Percentiles rank a stretch among this genome's conserved stretches.
phyloP scores from a whole-genome alignment of 768 basidiomycete genomes.

The Gyrodon lividus region DNA sequence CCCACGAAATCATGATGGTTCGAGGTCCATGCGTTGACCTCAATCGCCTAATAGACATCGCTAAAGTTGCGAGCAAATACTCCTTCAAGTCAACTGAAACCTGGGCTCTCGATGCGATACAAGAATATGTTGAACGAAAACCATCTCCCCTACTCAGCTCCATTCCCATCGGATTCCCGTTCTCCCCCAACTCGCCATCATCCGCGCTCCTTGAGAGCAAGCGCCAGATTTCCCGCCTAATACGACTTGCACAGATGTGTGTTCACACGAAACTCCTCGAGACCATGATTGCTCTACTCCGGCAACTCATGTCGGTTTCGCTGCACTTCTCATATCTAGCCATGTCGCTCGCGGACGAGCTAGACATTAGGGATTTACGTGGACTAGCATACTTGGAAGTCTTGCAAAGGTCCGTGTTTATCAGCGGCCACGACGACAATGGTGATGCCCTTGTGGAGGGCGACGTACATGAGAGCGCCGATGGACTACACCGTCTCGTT shows the following conservation, averaged over 20 bases:
- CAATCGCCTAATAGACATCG: slow-evolving; percentile 56
- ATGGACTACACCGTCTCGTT: slow-evolving; percentile 46
- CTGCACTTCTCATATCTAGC: slow-evolving; percentile 70
- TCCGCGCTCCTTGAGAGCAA: slow-evolving; percentile 39
- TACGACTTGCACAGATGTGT: slow-evolving; percentile 68
- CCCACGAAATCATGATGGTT: slow-evolving; percentile 55
- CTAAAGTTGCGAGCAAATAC: slow-evolving; percentile 69
- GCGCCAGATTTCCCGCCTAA: slow-evolving; percentile 55
- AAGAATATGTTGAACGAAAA: slow-evolving; percentile 61
- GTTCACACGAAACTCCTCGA: slow-evolving; percentile 56
- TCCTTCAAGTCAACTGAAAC: slow-evolving; percentile 71
- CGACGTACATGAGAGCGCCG: slow-evolving; percentile 31
- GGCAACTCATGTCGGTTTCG: slow-evolving; percentile 60
- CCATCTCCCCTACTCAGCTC: slow-evolving; percentile 50
- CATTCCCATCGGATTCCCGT: slow-evolving; percentile 33
- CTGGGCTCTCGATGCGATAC: slow-evolving; percentile 74
- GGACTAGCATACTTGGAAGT: slow-evolving; percentile 72
- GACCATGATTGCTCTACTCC: slow-evolving; percentile 58
- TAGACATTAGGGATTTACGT: slow-evolving; percentile 55
- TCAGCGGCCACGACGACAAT: slow-evolving; percentile 12
- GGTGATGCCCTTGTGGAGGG: slow-evolving; percentile 27
- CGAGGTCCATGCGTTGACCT: slow-evolving; percentile 52
- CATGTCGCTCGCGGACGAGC: slow-evolving; percentile 71
- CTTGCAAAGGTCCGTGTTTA: slow-evolving; percentile 56
- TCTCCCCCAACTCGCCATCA: slow-evolving; percentile 27